Evolutionary conservation across 2,329 filamentous ascomycete species (phyloP).

Genomic region (Penicillium sp.): DNA sequence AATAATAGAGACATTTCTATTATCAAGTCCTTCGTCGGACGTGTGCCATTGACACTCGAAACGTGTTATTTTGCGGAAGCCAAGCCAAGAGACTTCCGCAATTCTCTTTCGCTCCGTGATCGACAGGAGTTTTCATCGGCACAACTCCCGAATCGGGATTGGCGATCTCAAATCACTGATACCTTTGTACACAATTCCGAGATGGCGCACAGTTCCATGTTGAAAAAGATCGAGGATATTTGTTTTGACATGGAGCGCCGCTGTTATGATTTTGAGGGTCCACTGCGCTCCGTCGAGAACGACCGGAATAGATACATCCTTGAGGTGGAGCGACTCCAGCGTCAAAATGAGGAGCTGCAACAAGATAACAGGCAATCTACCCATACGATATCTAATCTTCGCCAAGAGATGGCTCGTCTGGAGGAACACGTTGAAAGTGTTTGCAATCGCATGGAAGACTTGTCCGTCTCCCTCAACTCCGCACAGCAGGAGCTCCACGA

Average conservation of each 20-base stretch:
- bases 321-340: constrained; percentile 41
- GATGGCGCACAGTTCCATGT: constrained; percentile 52
- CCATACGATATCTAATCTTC: constrained; percentile 42
- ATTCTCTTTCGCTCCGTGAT: constrained; percentile 12
- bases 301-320: constrained; percentile 39
- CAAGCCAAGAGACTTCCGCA: constrained; percentile 14
- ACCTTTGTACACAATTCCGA: constrained; percentile 50
- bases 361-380: constrained; percentile 40
- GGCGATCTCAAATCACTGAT: constrained; percentile 52
- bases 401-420: constrained; percentile 45
- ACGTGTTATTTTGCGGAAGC: constrained; percentile 23
- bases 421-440: constrained; percentile 41
- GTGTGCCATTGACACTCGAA: constrained; percentile 13
- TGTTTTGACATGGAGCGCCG: constrained; percentile 62
- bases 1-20: constrained; percentile 13
- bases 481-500: constrained; percentile 43
- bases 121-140: constrained; percentile 19
- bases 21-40: constrained; percentile 27
- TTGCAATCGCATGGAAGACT: constrained; percentile 42
- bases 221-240: constrained; percentile 55
- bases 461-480: constrained; percentile 38
- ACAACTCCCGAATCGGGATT: constrained; percentile 45
- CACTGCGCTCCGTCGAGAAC: constrained; percentile 49
- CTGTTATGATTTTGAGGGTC: constrained; percentile 60
- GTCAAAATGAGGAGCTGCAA: constrained; percentile 43